These are phyloP conservation scores for Heteromeles arbutifolia DNA, from an alignment of 306 rosid genomes.

Conservation along the genomic window DNA sequence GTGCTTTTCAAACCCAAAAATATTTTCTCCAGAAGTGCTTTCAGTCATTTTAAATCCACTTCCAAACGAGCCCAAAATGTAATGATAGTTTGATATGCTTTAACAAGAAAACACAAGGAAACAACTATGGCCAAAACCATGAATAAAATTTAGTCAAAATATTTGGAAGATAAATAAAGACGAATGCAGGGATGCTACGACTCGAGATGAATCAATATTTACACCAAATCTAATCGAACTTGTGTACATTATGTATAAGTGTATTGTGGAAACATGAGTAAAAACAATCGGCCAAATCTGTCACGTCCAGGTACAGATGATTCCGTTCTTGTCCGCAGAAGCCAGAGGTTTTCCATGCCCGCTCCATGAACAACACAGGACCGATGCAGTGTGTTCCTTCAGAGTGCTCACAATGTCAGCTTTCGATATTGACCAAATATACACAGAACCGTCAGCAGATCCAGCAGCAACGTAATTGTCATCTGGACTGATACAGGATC, in stretches of 20 bases:
- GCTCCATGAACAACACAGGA: slow-evolving; percentile 86
- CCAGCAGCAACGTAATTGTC: slow-evolving; percentile 93
- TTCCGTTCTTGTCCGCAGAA: slow-evolving; percentile 85
- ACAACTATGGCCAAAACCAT: neutral
- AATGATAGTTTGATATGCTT: neutral
- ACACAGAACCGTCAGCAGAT: slow-evolving; percentile 78
- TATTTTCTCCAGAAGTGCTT: accelerated
- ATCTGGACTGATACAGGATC: slow-evolving; percentile 94
- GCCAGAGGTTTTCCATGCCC: slow-evolving; percentile 82
- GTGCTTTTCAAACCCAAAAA: no score
- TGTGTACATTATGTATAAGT: slow-evolving; percentile 6
- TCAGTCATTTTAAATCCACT: no score
- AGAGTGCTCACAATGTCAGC: slow-evolving; percentile 71
- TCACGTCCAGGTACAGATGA: slow-evolving; percentile 76
- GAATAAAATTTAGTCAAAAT: neutral
- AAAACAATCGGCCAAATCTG: neutral
- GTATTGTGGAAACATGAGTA: neutral
- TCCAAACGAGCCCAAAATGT: no score
- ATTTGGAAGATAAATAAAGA: neutral
- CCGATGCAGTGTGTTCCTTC: slow-evolving; percentile 75
- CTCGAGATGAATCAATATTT: slow-evolving; percentile 15
- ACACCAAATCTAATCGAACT: slow-evolving; percentile 5
- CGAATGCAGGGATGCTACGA: neutral
- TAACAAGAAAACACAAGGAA: neutral
- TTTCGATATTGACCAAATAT: slow-evolving; percentile 73